A percentile compares a stretch with the other conserved stretches of the same genome.
These are phyloP conservation scores for Trametes coccinea DNA, from an alignment of 768 basidiomycete species.

Conservation along the genomic window DNA sequence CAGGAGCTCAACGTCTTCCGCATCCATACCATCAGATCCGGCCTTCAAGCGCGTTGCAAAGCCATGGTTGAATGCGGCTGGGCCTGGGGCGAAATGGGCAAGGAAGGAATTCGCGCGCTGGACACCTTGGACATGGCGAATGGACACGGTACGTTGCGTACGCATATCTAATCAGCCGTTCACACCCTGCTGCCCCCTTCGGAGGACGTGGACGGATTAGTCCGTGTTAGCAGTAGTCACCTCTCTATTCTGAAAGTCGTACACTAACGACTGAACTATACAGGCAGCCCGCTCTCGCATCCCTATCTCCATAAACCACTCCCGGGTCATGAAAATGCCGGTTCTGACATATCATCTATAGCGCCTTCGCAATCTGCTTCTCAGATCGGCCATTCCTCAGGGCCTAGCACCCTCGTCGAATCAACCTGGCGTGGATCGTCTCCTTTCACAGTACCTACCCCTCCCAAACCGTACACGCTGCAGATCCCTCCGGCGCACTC, in stretches of 20 bases:
- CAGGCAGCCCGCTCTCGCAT: constrained; percentile 12
- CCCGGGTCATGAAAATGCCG: constrained; percentile 22
- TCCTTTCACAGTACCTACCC: constrained; percentile 17
- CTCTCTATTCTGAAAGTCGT: not conserved
- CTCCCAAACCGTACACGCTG: constrained; percentile 29
- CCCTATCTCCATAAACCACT: constrained; percentile 27
- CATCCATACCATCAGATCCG: constrained; percentile 56
- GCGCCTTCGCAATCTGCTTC: constrained; percentile 80
- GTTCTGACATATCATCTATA: constrained; percentile 63
- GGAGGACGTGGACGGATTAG: constrained; percentile 1
- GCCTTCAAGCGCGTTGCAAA: constrained; percentile 59
- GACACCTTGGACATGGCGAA: constrained; percentile 29
- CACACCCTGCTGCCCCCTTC: not conserved
- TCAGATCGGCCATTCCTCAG: constrained; percentile 41
- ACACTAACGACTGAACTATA: not conserved
- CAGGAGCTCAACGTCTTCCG: constrained; percentile 56
- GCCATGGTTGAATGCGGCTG: constrained; percentile 72
- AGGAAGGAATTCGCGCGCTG: constrained; percentile 54
- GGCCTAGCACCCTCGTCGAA: not conserved
- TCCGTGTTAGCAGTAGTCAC: constrained; percentile 1
- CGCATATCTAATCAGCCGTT: not conserved
- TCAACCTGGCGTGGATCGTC: constrained; percentile 23
- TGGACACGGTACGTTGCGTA: constrained; percentile 32
- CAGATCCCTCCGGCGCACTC: constrained; percentile 55
- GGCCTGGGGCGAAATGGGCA: constrained; percentile 68